A percentile compares a stretch with the other conserved stretches of the same genome.
Evolutionary conservation across 306 rosid species (phyloP).

Genomic region (Adenanthera pavonina): DNA sequence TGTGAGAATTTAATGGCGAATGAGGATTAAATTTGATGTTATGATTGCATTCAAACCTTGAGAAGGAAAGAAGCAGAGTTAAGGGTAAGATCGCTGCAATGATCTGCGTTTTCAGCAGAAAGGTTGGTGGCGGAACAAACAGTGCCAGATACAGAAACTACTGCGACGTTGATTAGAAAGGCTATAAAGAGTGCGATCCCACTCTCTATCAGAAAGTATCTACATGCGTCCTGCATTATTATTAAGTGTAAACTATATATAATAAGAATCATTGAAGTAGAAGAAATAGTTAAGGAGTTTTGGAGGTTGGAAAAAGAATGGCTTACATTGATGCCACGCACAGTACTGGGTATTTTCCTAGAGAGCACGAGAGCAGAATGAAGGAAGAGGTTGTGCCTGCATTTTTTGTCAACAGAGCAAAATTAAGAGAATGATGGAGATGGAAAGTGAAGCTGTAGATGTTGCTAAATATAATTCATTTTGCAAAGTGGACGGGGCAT

Average conservation of each 20-base stretch:
- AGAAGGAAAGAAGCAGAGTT: constrained; percentile 88
- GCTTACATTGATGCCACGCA: constrained; percentile 82
- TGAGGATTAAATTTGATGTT: background rate
- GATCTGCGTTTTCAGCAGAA: constrained; percentile 37
- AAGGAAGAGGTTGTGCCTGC: constrained; percentile 93
- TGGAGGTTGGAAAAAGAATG: background rate
- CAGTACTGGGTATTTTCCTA: constrained; percentile 73
- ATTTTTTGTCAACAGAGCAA: too few species aligned
- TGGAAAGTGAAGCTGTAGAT: too few species aligned
- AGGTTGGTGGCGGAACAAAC: constrained; percentile 57
- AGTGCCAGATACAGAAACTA: constrained; percentile 74
- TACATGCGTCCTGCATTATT: constrained; percentile 77
- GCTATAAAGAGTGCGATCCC: constrained; percentile 82
- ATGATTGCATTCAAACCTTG: constrained; percentile 53
- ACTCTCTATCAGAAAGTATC: constrained; percentile 73
- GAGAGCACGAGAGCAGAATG: constrained; percentile 94
- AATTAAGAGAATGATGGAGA: too few species aligned
- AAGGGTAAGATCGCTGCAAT: constrained; percentile 69
- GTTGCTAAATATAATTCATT: too few species aligned
- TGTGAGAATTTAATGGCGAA: background rate
- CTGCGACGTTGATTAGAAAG: constrained; percentile 78
- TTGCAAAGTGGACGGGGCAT: too few species aligned
- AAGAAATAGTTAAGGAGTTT: too few species aligned
- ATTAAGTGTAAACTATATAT: background rate
- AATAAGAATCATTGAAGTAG: too few species aligned